phyloP scores from a whole-genome alignment of 176 grass and related monocot genomes.

The Cocos nucifera region DNA sequence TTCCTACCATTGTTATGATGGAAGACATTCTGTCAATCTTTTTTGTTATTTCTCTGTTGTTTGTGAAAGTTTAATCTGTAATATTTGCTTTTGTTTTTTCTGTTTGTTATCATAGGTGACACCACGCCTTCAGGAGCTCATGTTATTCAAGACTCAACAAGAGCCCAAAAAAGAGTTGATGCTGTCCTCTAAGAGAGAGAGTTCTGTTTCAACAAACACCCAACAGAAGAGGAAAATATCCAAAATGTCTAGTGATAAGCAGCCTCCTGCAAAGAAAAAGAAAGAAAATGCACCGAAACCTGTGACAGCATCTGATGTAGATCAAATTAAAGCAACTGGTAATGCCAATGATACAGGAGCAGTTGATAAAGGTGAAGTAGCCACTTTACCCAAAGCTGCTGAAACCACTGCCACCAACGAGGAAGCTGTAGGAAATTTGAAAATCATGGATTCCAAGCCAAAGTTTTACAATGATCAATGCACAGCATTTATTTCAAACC shows the following conservation, averaged over 20 bases:
- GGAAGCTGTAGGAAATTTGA: conserved; percentile 19
- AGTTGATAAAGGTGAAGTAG: conserved; percentile 15
- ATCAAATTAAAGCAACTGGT: conserved; percentile 20
- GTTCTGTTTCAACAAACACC: conserved; percentile 35
- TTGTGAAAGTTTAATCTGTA: neutral
- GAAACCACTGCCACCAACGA: conserved; percentile 2
- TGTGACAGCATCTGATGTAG: conserved; percentile 17
- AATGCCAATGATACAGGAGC: conserved; percentile 6
- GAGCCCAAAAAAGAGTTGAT: conserved; percentile 44
- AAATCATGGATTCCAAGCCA: conserved; percentile 39
- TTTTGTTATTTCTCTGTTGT: neutral
- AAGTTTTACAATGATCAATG: conserved; percentile 58
- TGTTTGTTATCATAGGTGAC: conserved; percentile 43
- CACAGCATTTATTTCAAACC: conserved; percentile 76
- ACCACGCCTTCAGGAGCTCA: conserved; percentile 74
- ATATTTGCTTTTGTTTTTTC: neutral
- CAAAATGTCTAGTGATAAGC: conserved; percentile 43
- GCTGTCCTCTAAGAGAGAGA: conserved; percentile 28
- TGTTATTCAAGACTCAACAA: conserved; percentile 61
- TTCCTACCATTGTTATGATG: too few species aligned
- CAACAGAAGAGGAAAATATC: conserved; percentile 71
- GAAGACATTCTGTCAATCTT: too few species aligned
- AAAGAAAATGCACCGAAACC: conserved; percentile 47
- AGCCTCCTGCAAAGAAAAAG: conserved; percentile 66
- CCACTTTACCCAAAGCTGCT: conserved; percentile 9